Base-by-base conservation (phyloP, 1,284 basidiomycete species). In the Xanthoconium separans region DNA sequence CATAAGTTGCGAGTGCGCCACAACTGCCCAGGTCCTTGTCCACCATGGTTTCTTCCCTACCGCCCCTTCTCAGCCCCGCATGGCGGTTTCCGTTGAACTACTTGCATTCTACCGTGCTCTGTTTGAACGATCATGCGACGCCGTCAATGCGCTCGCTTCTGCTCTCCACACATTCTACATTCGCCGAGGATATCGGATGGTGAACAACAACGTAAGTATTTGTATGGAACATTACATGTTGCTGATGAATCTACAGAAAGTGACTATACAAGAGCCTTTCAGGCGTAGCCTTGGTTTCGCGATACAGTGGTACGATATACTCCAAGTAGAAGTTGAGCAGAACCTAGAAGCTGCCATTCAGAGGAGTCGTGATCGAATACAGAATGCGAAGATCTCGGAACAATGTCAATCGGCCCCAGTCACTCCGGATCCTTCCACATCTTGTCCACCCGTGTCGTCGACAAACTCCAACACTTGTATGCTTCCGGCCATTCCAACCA, bases 61-160 rank as follows among this genome's bases (percentile, higher is more conserved):
- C 0, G 31, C 50, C 1, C 54, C 54, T 6, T 44, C 31, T 0
- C 50, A 58, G 11, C 54, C 54, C 27, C 22, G 20, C 0, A 52
- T 55, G 44, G 47, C 47, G 5, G 31, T 53, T 0, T 58, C 47
- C 1, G 4, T 56, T 1, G 33, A 56, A 0, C 9, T 36, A 22
- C 51, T 8, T 7, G 11, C 27, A 3, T 47, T 39, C 27, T 31
- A 31, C 30, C 2, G 8, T 2, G 8, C 30, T 3, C 30, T 31
- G 0, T 31, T 31, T 31, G 30, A 47, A 9, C n/a, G n/a, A 10
- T 47, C 46, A 29, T 47, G 46, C 9, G n/a, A 47, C 10, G 11
- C 46, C 6, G 9, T 60, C 29, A 57, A 60, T 4, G 44, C 50
- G 0, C 50, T 60, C 1, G 47, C 58, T 0, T 33, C 37, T 0